Base-by-base conservation (phyloP, 768 basidiomycete genomes). In the Pilatotrama ljubarskyi region DNA sequence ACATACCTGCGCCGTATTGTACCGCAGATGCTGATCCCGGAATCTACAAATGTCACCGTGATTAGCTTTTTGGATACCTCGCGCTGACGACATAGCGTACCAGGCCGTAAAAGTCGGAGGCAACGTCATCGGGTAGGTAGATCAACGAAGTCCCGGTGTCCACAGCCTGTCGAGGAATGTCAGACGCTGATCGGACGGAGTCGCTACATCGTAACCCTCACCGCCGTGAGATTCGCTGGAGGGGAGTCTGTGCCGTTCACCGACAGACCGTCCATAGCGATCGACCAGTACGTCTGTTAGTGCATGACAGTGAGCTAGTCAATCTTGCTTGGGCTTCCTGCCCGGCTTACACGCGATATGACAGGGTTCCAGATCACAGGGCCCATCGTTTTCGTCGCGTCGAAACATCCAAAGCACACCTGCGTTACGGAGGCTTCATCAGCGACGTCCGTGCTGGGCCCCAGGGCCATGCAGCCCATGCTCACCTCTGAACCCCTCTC, bases 81-180 rank as follows among this genome's bases (percentile, higher is more conserved):
- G 38, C 3, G 14, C 18, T 32, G 22, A n/a, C 22, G 8, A 2
- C 1, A 18, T 3, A 8, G 47, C 75, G 50, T 25, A 81, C 83
- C 64, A 68, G 63, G 2, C 64, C 53, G 69, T 88, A 89, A 58
- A 89, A 77, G 9, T 70, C 62, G 2, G 67, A 51, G 5, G 79
- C 82, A 26, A 82, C 61, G 0, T 66, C 47, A 38, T 72, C 68
- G 1, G 85, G 84, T 6, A 86, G 59, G 69, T 88, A 88, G 58
- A 88, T 82, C 25, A 87, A 74, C 26, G 86, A 83, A 3, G 86
- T 87, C 29, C 88, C 87, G 0, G 86, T 85, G 66, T 89, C 88
- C 58, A 89, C 78, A 18, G 85, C 84, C 86, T 87, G 55, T 14
- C 20, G 9, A 22, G 18, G 42, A 24, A 36, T 5, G 15, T 55